Conservation (phyloP, 495 filamentous ascomycete genomes). For the Lasiosphaeria hispida region DNA sequence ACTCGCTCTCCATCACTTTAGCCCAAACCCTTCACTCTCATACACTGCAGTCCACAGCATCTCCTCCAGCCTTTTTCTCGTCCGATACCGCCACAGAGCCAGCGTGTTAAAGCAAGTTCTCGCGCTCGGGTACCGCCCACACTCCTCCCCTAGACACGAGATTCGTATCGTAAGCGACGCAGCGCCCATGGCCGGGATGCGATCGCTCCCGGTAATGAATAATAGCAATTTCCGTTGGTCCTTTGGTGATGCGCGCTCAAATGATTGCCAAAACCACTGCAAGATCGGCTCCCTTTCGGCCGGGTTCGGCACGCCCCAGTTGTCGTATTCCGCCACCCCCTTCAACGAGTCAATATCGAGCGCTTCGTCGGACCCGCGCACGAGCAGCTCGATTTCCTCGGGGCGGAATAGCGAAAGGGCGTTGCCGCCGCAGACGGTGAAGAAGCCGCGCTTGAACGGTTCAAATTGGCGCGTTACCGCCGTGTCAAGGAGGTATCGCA, state of each 20-base stretch:
- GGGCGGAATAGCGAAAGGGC: slow-evolving; percentile 87
- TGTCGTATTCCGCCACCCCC: slow-evolving; percentile 79
- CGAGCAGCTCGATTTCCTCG: slow-evolving; percentile 88
- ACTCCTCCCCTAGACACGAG: slow-evolving; percentile 71
- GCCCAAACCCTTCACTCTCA: slow-evolving; percentile 91
- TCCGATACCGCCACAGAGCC: slow-evolving; percentile 69
- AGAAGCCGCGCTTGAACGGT: slow-evolving; percentile 94
- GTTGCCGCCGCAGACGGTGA: slow-evolving; percentile 87
- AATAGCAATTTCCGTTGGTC: slow-evolving; percentile 76
- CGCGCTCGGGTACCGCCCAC: slow-evolving; percentile 74
- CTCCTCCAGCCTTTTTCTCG: slow-evolving; percentile 61
- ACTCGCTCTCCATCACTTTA: slow-evolving; percentile 56
- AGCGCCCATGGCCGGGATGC: slow-evolving; percentile 88
- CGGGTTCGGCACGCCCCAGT: slow-evolving; percentile 56
- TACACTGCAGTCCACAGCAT: slow-evolving; percentile 83
- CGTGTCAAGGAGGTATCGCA: slow-evolving; percentile 76
- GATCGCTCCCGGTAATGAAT: slow-evolving; percentile 92
- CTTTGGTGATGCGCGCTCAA: slow-evolving; percentile 59
- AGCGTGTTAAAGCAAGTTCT: slow-evolving; percentile 91
- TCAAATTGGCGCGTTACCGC: slow-evolving; percentile 83
- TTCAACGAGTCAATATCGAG: slow-evolving; percentile 75
- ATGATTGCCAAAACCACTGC: slow-evolving; percentile 87
- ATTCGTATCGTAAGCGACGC: slow-evolving; percentile 75
- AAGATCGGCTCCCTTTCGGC: slow-evolving; percentile 63
- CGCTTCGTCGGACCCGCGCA: slow-evolving; percentile 83